Evolutionary conservation across 768 basidiomycete genomes (phyloP).

Genomic region (Russula vinacea): DNA sequence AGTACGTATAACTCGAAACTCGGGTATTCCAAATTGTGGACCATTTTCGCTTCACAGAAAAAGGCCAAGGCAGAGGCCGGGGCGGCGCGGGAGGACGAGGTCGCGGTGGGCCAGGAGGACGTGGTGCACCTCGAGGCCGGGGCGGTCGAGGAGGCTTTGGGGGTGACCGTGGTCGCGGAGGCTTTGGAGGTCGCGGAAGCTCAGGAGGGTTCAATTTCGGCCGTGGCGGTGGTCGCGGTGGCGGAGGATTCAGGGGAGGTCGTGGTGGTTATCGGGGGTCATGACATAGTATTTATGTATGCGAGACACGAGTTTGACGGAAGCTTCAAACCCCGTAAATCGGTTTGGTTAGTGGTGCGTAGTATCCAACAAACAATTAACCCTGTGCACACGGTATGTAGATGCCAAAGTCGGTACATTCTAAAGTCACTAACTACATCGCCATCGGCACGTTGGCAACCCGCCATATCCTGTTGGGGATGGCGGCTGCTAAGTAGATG

Average conservation of each 20-base stretch:
- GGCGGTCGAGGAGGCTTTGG: constrained; percentile 44
- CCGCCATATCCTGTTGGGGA: too few relatives aligned
- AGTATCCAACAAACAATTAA: too few relatives aligned
- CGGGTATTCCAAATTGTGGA: constrained; percentile 30
- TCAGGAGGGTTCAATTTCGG: constrained; percentile 45
- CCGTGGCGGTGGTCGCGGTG: constrained; percentile 41
- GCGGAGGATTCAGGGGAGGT: constrained; percentile 40
- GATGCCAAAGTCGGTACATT: constrained; percentile 4
- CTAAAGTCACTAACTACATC: constrained; percentile 37
- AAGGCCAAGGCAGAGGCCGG: constrained; percentile 40
- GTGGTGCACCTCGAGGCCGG: constrained; percentile 31
- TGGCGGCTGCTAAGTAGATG: too few relatives aligned
- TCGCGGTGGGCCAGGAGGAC: constrained; percentile 34
- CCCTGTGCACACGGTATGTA: too few relatives aligned
- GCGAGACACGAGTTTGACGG: neutral
- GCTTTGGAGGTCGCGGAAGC: constrained; percentile 32
- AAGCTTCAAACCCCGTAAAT: neutral
- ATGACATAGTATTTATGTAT: constrained; percentile 32
- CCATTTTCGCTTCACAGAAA: constrained; percentile 41
- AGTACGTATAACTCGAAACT: constrained; percentile 30
- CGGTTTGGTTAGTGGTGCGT: constrained; percentile 16
- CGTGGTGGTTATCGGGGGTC: constrained; percentile 49
- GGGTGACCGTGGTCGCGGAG: constrained; percentile 41
- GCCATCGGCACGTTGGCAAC: too few relatives aligned
- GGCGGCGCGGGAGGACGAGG: constrained; percentile 35